Evolutionary conservation across 345 rosid species (phyloP), one percentile per base, ranked within the genome.

Genomic region (Syzygium oleosum): DNA sequence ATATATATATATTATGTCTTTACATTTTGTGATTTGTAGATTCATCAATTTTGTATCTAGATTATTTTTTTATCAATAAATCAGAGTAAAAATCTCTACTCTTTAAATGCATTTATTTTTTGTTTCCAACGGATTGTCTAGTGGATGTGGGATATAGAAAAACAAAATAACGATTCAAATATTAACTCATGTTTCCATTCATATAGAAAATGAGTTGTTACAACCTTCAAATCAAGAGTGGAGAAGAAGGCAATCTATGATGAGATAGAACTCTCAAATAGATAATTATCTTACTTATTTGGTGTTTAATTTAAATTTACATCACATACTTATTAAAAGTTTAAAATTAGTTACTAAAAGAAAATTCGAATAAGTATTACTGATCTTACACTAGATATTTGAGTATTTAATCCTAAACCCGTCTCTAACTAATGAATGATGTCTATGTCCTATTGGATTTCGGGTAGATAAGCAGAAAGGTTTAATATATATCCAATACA

Each of bases 391-490:
- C 8, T 59, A 1, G 34, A 61, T 8, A 61, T 61, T 2, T 0
- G 2, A 13, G 9, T 61, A n/a, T 0, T n/a, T n/a, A 61, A 13
- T 61, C 1, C 9, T n/a, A n/a, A 4, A n/a, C 7, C 17, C 13
- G 73, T 61, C 38, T 6, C 19, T n/a, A 13, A n/a, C 19, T 61
- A 61, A 5, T 6, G 34, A 13, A 61, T 61, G 10, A 13, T n/a
- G 15, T n/a, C 9, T 13, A 4, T n/a, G 73, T 12, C 68, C 4
- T 59, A 12, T 27, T 5, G 3, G 16, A 59, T 59, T 59, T 59
- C 2, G 0, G 68, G 7, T 27, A 12, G 3, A 59, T 27, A 59
- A 5, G 73, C 4, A 3, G 0, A 61, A 61, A 2, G 0, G 73
- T 12, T 13, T 13, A 61, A 13, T 61, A n/a, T n/a, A 3, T n/a